Conservation (phyloP, 257 asterid species). For the Ophiorrhiza pumila region DNA sequence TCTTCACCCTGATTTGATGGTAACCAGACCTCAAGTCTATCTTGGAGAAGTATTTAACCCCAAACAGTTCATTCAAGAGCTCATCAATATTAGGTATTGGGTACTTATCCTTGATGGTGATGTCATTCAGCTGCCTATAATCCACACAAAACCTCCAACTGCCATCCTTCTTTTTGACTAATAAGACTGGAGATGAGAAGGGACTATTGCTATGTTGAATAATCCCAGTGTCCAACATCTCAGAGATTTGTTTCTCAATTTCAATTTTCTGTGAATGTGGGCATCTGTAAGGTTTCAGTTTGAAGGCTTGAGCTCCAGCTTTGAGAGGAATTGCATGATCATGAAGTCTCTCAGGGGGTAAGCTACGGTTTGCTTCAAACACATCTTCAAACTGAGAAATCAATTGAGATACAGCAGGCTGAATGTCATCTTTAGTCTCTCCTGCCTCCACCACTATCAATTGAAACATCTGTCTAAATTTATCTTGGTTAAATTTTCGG, state of each 20-base stretch:
- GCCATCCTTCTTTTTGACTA: background rate
- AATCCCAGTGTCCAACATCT: background rate
- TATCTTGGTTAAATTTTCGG: too few species aligned
- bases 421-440: too few species aligned
- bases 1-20: background rate
- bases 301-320: background rate
- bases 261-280: background rate
- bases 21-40: conserved; percentile 1
- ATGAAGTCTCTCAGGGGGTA: too few species aligned
- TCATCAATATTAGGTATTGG: background rate
- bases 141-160: background rate
- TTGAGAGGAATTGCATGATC: background rate
- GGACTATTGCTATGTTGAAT: background rate
- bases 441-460: too few species aligned
- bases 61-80: background rate
- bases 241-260: background rate
- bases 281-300: background rate
- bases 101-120: background rate
- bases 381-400: too few species aligned
- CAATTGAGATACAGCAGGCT: too few species aligned
- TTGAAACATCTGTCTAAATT: too few species aligned
- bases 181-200: background rate
- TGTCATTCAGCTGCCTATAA: background rate
- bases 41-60: background rate
- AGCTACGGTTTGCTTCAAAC: too few species aligned